Evolutionary conservation across 2,329 filamentous ascomycete genomes (phyloP).

Genomic region (Aspergillus sp.): DNA sequence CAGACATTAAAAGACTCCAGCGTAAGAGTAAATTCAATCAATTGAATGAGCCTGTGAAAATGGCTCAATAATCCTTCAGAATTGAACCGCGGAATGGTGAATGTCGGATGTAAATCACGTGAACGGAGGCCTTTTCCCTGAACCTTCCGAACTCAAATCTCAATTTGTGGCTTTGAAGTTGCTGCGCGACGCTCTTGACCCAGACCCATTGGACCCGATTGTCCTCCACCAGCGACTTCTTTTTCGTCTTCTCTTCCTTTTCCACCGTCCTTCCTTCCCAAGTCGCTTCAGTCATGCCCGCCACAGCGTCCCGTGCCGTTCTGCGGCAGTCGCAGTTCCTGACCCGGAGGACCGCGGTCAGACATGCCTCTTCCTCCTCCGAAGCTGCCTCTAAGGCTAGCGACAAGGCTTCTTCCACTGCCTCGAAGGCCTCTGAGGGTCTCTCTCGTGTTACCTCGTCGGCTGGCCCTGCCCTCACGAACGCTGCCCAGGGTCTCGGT

Average conservation of each 20-base stretch:
- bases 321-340: constrained; percentile 44
- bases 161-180: constrained; percentile 32
- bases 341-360: constrained; percentile 39
- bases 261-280: constrained; percentile 19
- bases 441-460: constrained; percentile 74
- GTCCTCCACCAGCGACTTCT: constrained; percentile 24
- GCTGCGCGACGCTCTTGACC: constrained; percentile 28
- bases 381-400: constrained; percentile 41
- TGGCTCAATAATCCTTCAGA: too few species aligned
- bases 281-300: constrained; percentile 36
- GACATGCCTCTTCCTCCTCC: constrained; percentile 42
- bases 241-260: constrained; percentile 19
- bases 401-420: constrained; percentile 36
- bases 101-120: neutral
- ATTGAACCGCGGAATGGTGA: too few species aligned
- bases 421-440: constrained; percentile 68
- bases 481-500: constrained; percentile 61
- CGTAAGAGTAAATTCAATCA: too few species aligned
- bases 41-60: too few species aligned
- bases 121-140: constrained; percentile 24
- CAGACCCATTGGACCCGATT: constrained; percentile 35
- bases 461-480: constrained; percentile 69
- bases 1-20: too few species aligned
- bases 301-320: constrained; percentile 37
- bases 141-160: constrained; percentile 37